Evolutionary conservation across 1,284 basidiomycete species (phyloP).

Genomic region (Blastosporella zonata): DNA sequence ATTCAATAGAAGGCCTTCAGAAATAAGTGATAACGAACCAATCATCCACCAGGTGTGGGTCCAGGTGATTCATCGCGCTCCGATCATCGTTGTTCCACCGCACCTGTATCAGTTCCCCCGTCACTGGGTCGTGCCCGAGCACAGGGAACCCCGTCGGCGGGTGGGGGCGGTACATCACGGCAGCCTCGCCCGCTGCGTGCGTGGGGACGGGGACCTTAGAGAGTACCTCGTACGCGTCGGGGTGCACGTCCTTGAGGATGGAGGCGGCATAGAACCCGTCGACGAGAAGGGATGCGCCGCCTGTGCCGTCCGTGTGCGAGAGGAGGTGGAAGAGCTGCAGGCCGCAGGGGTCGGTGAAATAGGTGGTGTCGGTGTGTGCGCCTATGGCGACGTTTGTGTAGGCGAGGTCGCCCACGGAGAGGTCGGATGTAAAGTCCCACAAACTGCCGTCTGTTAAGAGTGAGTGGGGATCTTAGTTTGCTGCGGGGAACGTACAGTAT

Average conservation of each 20-base stretch:
- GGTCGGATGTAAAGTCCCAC: slow-evolving; percentile 96
- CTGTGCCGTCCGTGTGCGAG: slow-evolving; percentile 77
- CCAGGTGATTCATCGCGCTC: slow-evolving; percentile 69
- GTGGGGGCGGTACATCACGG: slow-evolving; percentile 61
- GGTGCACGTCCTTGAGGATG: slow-evolving; percentile 71
- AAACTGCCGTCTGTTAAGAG: slow-evolving; percentile 74
- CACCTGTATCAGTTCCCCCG: slow-evolving; percentile 72
- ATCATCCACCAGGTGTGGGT: slow-evolving; percentile 57
- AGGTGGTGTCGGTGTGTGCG: slow-evolving; percentile 96
- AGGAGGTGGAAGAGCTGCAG: slow-evolving; percentile 95
- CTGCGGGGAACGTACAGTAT: slow-evolving; percentile 78
- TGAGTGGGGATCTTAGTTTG: too few relatives aligned
- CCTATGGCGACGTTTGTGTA: slow-evolving; percentile 88
- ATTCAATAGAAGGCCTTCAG: too few relatives aligned
- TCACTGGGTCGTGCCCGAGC: slow-evolving; percentile 59
- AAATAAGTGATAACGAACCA: slow-evolving; percentile 63
- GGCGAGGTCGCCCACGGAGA: slow-evolving; percentile 87
- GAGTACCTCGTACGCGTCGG: slow-evolving; percentile 71
- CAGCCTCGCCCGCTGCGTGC: slow-evolving; percentile 84
- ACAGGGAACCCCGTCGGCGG: slow-evolving; percentile 64
- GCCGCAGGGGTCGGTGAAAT: slow-evolving; percentile 91
- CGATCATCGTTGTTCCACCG: slow-evolving; percentile 97
- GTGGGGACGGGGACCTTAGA: slow-evolving; percentile 71
- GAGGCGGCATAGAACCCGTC: slow-evolving; percentile 94
- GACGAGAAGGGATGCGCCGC: slow-evolving; percentile 87